Percentiles rank a stretch among this genome's conserved stretches.
Conservation (phyloP, 2,329 filamentous ascomycete genomes). For the Colletotrichum tabaci region DNA sequence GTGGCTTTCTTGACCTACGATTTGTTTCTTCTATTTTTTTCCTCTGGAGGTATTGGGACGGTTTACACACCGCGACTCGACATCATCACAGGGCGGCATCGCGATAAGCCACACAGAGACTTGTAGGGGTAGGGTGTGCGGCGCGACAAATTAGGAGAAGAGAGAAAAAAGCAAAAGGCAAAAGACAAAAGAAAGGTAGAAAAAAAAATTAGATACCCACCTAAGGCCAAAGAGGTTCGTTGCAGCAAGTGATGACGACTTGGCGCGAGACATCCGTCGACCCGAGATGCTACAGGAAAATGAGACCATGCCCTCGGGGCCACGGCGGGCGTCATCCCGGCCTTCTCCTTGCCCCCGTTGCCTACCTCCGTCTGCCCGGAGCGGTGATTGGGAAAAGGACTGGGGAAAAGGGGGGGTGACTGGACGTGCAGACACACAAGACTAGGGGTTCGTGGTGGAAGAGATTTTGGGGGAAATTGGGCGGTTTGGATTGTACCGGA, state of each 20-base stretch:
- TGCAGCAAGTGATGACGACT: too few relatives aligned
- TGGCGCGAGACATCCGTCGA: background rate
- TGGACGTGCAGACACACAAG: conserved; percentile 30
- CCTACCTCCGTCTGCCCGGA: conserved; percentile 31
- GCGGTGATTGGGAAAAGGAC: background rate
- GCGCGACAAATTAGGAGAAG: too few relatives aligned
- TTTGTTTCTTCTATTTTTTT: conserved; percentile 6
- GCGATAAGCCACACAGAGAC: conserved; percentile 31
- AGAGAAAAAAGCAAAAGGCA: too few relatives aligned
- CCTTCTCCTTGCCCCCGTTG: background rate
- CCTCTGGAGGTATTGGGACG: conserved; percentile 17
- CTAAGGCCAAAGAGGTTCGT: background rate
- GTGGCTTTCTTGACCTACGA: too few relatives aligned
- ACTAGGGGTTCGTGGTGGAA: background rate
- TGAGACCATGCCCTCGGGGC: too few relatives aligned
- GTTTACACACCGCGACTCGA: conserved; percentile 22
- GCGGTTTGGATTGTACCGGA: conserved; percentile 7
- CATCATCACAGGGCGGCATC: conserved; percentile 26
- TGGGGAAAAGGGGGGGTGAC: conserved; percentile 5
- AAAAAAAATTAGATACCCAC: conserved; percentile 31
- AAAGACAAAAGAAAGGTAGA: too few relatives aligned
- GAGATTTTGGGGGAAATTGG: background rate
- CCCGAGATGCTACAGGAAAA: background rate
- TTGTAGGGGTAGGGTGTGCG: conserved; percentile 36
- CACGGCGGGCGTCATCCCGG: background rate